Conservation (phyloP, 2,329 filamentous ascomycete species). For the Stachybotrys chlorohalonatus region DNA sequence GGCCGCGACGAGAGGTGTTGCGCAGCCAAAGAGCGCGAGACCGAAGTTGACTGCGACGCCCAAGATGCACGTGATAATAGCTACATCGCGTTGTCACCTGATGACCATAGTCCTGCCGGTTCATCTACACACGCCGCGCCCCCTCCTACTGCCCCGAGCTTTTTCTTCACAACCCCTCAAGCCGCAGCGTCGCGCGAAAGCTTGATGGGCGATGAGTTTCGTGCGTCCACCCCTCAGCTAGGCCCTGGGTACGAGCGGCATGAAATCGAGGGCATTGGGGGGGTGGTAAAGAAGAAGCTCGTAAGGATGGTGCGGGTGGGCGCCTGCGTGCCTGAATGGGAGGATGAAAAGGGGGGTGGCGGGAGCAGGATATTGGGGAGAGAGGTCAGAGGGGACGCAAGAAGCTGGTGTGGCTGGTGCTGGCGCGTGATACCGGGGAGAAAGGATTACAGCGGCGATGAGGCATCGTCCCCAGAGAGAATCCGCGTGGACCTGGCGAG, state of each 20-base stretch:
- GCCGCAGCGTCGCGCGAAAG: conserved; percentile 17
- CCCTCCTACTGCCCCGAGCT: background rate
- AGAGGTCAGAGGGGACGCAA: conserved; percentile 58
- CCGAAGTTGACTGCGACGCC: conserved; percentile 80
- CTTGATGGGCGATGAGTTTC: conserved; percentile 8
- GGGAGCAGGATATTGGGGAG: conserved; percentile 55
- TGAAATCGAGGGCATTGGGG: conserved; percentile 86
- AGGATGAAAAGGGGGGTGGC: conserved; percentile 63
- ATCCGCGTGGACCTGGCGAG: background rate
- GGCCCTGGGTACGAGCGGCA: conserved; percentile 73
- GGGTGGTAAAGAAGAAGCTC: conserved; percentile 79
- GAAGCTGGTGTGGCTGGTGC: conserved; percentile 94
- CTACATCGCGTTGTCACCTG: conserved; percentile 9
- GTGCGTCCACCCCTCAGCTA: conserved; percentile 41
- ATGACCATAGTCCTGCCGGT: conserved; percentile 8
- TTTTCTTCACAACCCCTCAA: background rate
- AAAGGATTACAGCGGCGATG: conserved; percentile 26
- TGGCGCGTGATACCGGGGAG: conserved; percentile 59
- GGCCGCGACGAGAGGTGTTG: conserved; percentile 70
- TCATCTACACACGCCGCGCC: conserved; percentile 5
- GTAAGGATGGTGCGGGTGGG: conserved; percentile 75
- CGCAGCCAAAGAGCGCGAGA: conserved; percentile 67
- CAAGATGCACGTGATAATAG: conserved; percentile 52
- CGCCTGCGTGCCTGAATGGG: conserved; percentile 76
- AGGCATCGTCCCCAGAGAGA: conserved; percentile 10